phyloP scores from a whole-genome alignment of 139 green algal species.

The Tetradesmus lagerheimii region DNA sequence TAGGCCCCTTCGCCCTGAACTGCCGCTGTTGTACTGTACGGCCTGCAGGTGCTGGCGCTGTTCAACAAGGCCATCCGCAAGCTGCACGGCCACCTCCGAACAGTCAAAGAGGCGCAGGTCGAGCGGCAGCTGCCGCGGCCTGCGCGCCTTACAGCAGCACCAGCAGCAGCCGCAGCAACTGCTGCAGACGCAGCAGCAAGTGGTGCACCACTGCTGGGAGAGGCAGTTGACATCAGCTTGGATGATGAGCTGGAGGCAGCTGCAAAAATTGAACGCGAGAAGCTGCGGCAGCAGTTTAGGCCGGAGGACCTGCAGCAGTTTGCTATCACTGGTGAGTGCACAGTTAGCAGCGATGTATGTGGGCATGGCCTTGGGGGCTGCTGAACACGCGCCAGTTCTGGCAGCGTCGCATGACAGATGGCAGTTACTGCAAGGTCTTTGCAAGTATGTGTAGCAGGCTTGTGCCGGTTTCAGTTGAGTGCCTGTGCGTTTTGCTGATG shows the following conservation, averaged over 20 bases:
- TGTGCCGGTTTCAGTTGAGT: too few species aligned
- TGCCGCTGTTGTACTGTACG: neutral
- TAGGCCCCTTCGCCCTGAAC: neutral
- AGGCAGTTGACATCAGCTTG: conserved; percentile 68
- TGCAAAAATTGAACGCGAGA: conserved; percentile 59
- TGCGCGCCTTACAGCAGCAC: neutral
- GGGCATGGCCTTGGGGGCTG: too few species aligned
- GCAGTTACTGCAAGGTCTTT: too few species aligned
- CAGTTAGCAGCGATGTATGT: too few species aligned
- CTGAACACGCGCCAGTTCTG: too few species aligned
- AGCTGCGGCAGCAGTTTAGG: conserved; percentile 54
- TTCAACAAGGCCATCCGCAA: conserved; percentile 97
- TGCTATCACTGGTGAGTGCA: conserved; percentile 64
- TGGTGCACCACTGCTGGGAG: conserved; percentile 45
- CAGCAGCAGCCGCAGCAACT: conserved; percentile 31
- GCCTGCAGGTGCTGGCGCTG: conserved; percentile 87
- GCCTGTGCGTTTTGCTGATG: too few species aligned
- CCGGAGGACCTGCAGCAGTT: conserved; percentile 81
- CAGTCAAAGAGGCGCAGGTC: conserved; percentile 78
- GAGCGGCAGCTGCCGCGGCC: conserved; percentile 72
- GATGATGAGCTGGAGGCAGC: conserved; percentile 91
- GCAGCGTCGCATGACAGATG: too few species aligned
- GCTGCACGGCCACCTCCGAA: conserved; percentile 80
- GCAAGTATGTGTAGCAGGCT: too few species aligned
- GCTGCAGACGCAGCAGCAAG: conserved; percentile 22